These are phyloP conservation scores for Russula olivacea DNA, from an alignment of 768 basidiomycete species.

Conservation along the genomic window DNA sequence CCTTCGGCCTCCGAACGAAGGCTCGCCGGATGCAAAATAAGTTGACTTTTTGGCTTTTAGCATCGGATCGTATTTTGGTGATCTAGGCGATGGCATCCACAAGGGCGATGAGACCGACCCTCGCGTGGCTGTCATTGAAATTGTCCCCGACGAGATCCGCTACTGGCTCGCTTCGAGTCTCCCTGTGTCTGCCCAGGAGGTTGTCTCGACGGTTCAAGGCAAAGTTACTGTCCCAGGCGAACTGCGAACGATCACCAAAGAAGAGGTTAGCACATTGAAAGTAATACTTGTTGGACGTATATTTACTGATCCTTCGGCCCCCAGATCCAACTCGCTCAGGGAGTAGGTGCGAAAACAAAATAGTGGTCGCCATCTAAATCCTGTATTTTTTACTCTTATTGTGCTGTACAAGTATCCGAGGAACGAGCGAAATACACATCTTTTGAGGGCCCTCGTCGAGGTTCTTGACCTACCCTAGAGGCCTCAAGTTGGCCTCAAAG, in stretches of 20 bases:
- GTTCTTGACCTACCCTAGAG: too few relatives aligned
- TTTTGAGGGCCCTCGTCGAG: too few relatives aligned
- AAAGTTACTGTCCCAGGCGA: slow-evolving; percentile 66
- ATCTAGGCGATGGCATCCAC: slow-evolving; percentile 79
- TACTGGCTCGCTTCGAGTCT: slow-evolving; percentile 72
- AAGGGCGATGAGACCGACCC: slow-evolving; percentile 77
- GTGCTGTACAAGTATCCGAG: not conserved
- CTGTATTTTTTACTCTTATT: not conserved
- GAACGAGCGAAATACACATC: too few relatives aligned
- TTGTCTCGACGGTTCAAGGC: slow-evolving; percentile 54
- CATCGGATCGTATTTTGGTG: slow-evolving; percentile 74
- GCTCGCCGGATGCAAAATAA: not conserved
- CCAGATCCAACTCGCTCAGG: slow-evolving; percentile 22
- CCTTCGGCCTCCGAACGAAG: slow-evolving; percentile 17
- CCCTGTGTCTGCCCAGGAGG: slow-evolving; percentile 50
- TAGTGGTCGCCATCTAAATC: not conserved
- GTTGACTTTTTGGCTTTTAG: slow-evolving; percentile 31
- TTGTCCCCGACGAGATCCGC: slow-evolving; percentile 73
- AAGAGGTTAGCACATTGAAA: slow-evolving; percentile 49
- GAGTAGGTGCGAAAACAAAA: not conserved
- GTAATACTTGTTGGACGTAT: not conserved
- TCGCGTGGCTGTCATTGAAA: slow-evolving; percentile 70
- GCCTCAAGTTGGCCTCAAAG: too few relatives aligned
- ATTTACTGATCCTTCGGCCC: not conserved
- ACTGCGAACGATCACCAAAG: slow-evolving; percentile 61